Conservation (phyloP, 352 stramenopile genomes). For the Phytopythium boreale region DNA sequence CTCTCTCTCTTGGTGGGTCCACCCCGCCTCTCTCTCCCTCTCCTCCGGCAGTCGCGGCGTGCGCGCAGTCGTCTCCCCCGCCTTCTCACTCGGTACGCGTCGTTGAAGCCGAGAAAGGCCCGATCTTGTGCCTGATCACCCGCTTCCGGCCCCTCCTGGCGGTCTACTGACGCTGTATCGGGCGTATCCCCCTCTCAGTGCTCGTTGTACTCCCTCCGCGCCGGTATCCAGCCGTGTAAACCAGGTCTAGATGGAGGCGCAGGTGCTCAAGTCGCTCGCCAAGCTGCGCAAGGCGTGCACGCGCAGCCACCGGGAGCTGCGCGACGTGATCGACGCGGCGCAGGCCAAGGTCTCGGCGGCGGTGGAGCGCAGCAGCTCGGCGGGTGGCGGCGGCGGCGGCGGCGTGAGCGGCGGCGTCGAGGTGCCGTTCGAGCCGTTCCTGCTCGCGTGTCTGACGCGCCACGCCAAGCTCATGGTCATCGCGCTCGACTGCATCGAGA, state of each 20-base stretch:
- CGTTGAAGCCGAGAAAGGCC: not conserved
- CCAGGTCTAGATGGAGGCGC: constrained; percentile 43
- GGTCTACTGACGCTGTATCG: not conserved
- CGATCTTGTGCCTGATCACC: not conserved
- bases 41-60: not conserved
- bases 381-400: constrained; percentile 12
- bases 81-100: not conserved
- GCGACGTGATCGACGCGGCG: constrained; percentile 61
- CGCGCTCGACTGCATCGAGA: constrained; percentile 89
- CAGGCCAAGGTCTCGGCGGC: constrained; percentile 37
- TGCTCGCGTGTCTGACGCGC: constrained; percentile 69
- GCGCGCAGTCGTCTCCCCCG: not conserved
- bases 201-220: not conserved
- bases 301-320: constrained; percentile 71
- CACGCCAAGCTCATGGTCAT: constrained; percentile 75
- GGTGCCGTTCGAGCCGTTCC: constrained; percentile 73
- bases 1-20: not conserved
- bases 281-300: constrained; percentile 79
- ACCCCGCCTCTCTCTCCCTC: not conserved
- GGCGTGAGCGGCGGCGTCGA: constrained; percentile 30
- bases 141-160: too few species aligned
- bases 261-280: constrained; percentile 65
- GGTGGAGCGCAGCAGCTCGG: constrained; percentile 12
- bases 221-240: not conserved
- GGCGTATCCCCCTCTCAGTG: not conserved